Base-by-base conservation (phyloP, 2,329 filamentous ascomycete genomes). In the Knoxdaviesia proteae region DNA sequence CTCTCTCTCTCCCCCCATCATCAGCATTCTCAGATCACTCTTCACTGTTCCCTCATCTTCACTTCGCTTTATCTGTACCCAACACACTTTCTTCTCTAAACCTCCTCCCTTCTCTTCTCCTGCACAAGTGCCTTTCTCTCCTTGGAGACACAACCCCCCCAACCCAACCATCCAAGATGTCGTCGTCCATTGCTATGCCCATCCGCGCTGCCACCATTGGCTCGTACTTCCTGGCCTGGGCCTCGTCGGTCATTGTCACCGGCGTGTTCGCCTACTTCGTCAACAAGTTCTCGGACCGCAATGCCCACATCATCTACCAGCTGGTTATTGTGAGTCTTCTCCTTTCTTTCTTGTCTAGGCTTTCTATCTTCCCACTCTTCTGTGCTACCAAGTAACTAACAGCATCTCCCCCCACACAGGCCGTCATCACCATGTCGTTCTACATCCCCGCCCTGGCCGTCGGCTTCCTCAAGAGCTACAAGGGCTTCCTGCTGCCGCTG, bases 231-330 rank as follows among this genome's bases (percentile, higher is more conserved):
- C 43, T 53, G 36, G 42, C 52, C 5, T 52, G 50, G 40, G 33
- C 42, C 31, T 52, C 47, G 9, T 42, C 52, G 3, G n/a, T 44
- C 8, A 52, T 54, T 31, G 49, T 51, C 39, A 51, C 47, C 5
- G 51, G 49, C 10, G 42, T 54, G 4, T 36, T 49, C 20, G 52
- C 52, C 20, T 50, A 46, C 41, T 51, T 52, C 34, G 30, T 54
- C 7, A 44, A 47, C 35, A 42, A 39, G 4, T 47, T 36, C 31
- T 8, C 41, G 7, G 44, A 43, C 41, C 47, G 47, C 32, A 46
- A 44, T 10, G 43, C 44, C 6, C 47, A 49, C 11, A 45, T 54
- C 7, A 45, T 53, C 30, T 54, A 49, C 43, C 45, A 50, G 40
- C 49, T 52, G 39, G 45, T 48, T 31, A 50, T 54, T 39, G 51